Conservation (phyloP, 805 yeast genomes). For the Wickerhamomyces canadensis region DNA sequence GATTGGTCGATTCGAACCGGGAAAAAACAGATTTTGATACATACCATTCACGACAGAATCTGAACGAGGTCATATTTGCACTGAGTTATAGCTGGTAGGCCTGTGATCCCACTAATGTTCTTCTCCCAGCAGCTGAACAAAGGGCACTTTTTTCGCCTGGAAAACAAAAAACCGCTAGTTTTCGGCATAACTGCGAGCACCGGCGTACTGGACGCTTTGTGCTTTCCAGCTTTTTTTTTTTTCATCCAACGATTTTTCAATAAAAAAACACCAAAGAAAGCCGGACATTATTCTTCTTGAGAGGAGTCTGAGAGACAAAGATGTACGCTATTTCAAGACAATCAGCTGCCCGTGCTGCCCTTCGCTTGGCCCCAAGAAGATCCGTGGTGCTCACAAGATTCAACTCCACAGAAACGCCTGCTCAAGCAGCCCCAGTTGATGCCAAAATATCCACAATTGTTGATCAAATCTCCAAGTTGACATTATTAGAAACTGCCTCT, state of each 20-base stretch:
- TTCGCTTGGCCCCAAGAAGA: conserved; percentile 15
- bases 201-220: conserved; percentile 2
- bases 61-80: conserved; percentile 73
- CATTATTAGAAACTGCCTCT: conserved; percentile 89
- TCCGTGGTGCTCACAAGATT: conserved; percentile 18
- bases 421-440: conserved; percentile 59
- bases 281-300: too few relatives aligned
- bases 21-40: conserved; percentile 12
- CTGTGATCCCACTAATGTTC: too few relatives aligned
- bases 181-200: conserved; percentile 7
- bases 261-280: background rate
- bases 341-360: conserved; percentile 13
- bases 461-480: conserved; percentile 82
- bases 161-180: background rate
- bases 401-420: conserved; percentile 35
- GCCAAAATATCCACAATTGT: conserved; percentile 87
- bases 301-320: too few relatives aligned
- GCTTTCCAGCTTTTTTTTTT: conserved; percentile 9
- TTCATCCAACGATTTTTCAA: background rate
- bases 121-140: too few relatives aligned
- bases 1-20: background rate
- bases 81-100: too few relatives aligned
- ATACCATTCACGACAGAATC: conserved; percentile 86
- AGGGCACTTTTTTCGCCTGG: background rate
- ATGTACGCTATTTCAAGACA: conserved; percentile 16